phyloP scores from a whole-genome alignment of 164 flowering plant species.

The Aristolochia californica region DNA sequence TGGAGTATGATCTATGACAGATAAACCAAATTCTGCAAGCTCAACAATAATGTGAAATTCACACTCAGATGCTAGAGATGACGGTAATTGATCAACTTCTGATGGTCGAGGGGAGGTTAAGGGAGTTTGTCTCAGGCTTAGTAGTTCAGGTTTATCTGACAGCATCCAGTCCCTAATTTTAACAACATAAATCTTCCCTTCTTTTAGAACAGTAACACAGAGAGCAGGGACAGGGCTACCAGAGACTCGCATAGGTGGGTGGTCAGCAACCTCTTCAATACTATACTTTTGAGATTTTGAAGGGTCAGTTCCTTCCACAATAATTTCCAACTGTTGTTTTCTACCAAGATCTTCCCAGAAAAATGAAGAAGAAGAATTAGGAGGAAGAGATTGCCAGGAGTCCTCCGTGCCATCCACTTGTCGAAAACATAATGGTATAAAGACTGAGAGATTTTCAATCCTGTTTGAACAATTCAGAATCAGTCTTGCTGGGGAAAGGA shows the following conservation, averaged over 20 bases:
- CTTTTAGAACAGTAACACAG: conserved; percentile 59
- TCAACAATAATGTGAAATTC: conserved; percentile 79
- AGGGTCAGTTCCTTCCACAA: conserved; percentile 63
- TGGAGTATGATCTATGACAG: conserved; percentile 93
- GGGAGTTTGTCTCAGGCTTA: conserved; percentile 15
- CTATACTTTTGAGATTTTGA: conserved; percentile 46
- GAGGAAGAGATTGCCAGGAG: conserved; percentile 75
- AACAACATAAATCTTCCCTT: conserved; percentile 69
- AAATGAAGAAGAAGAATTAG: conserved; percentile 74
- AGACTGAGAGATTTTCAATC: conserved; percentile 84
- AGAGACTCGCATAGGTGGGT: conserved; percentile 41
- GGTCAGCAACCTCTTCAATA: conserved; percentile 80
- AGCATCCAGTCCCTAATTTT: conserved; percentile 93
- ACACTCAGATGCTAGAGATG: conserved; percentile 28
- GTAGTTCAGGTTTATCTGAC: conserved; percentile 31
- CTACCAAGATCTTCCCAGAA: conserved; percentile 98
- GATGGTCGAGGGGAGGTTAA: conserved; percentile 25
- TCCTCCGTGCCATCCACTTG: conserved; percentile 74
- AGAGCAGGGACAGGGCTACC: conserved; percentile 54
- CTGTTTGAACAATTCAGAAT: conserved; percentile 27
- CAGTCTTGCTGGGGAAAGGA: not conserved
- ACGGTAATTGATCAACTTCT: conserved; percentile 22
- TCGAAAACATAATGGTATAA: conserved; percentile 71
- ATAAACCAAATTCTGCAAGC: conserved; percentile 84
- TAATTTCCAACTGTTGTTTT: conserved; percentile 52